Evolutionary conservation across 2,329 filamentous ascomycete genomes (phyloP), one percentile per base, ranked within the genome.

Genomic region (Periconia sp.): DNA sequence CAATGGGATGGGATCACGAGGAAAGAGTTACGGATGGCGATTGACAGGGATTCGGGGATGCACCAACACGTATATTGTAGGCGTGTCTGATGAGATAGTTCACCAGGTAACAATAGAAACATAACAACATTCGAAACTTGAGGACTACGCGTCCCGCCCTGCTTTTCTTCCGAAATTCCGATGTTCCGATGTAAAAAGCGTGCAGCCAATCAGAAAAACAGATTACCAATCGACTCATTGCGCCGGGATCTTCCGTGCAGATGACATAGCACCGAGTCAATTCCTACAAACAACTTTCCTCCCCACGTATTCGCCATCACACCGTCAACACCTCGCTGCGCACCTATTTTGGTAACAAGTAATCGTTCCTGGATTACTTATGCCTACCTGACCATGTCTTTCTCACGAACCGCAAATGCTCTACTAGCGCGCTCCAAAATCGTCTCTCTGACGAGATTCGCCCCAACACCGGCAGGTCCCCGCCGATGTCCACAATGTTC

Each of bases 401-500:
- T 73, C n/a, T 58, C 63, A 41, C 63, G 65, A 18, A 60, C 69
- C 15, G 60, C 64, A 2, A 55, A 58, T 41, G 48, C 62, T 18
- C 11, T 37, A n/a, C 49, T 72, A 41, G 60, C 60, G 54, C 62
- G 67, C 53, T 64, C 60, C 17, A 59, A 64, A 30, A 52, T 60
- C 10, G 59, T 65, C 10, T 46, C 62, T 23, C 54, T 69, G 6
- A 53, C 58, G 47, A 64, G 60, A 61, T 57, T 70, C 57, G 64
- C 67, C 64, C 58, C 66, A 35, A 55, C 56, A 17, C 50, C 65
- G 27, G 57, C 61, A 43, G 51, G 61, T 42, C 54, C 64, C 47
- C 68, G 63, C 56, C 56, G 56, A 48, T 80, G 77, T 62, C 66
- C 73, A 51, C 75, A 76, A 67, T 81, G 78, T 61, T 64, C 76